Evolutionary conservation across 768 basidiomycete genomes (phyloP).

Genomic region (Hemileccinum impolitum): DNA sequence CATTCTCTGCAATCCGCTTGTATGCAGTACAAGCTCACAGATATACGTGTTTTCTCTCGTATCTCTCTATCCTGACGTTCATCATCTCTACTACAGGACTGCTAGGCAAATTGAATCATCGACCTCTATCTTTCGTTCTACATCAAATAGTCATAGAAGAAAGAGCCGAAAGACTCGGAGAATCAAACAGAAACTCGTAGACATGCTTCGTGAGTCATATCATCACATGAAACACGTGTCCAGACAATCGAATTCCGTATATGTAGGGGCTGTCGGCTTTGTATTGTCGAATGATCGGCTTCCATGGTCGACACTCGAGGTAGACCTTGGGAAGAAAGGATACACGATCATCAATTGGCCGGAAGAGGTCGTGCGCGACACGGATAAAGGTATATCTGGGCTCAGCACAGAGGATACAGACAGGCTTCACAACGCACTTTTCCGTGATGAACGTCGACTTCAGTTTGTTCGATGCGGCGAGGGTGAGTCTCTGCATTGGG

Average conservation of each 20-base stretch:
- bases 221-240: not conserved
- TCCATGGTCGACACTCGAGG: slow-evolving; percentile 1
- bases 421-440: not conserved
- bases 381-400: not conserved
- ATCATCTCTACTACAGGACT: not conserved
- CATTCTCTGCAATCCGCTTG: not conserved
- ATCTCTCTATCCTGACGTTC: not conserved
- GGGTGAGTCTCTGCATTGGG: not conserved
- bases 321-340: not conserved
- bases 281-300: not conserved
- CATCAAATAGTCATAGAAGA: not conserved
- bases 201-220: not conserved
- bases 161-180: not conserved
- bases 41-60: no score
- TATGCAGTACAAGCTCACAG: no score
- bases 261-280: not conserved
- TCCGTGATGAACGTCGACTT: not conserved
- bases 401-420: not conserved
- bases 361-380: not conserved
- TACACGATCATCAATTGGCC: not conserved
- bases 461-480: not conserved
- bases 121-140: not conserved
- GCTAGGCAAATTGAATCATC: not conserved
- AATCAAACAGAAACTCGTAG: not conserved
- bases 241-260: no score